Base-by-base conservation (phyloP, 179 eudicot species). In the Corrigiola litoralis region DNA sequence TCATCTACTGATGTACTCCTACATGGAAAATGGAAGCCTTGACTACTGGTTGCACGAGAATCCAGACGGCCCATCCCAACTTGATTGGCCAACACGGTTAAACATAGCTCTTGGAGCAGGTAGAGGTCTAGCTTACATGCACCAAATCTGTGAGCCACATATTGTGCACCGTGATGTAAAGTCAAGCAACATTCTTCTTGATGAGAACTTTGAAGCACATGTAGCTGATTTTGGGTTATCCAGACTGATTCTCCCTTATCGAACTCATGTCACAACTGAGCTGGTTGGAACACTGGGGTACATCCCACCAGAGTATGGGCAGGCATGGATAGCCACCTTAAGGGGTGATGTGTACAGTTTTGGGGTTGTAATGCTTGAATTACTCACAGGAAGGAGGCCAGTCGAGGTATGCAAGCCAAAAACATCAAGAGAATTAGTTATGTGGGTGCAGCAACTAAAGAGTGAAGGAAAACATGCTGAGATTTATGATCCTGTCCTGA, bases 21-120 rank as follows among this genome's bases (percentile, higher is more conserved):
- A 78, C 66, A 92, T 92, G 98, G 92, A 87, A 72, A 92, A 92
- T 41, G 95, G 98, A 71, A 92, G 97, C 73, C 82, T 92, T 48
- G 98, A 92, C 79, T 90, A 82, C 74, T 92, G 98, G 98, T 71
- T 92, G 73, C 98, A 92, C 46, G 98, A 92, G 79, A 90, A 77
- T 52, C 68, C 79, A 7, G 84, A 92, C 12, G 97, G 95, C 25
- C 84, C 92, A 47, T 61, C 78, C 67, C 83, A 74, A 57, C 95
- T 92, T 4, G 85, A 81, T 67, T 92, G 98, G 98, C 92, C 87
- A 42, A 77, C 80, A 28, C 76, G 98, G 57, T 75, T 92, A 32
- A 82, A 65, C 65, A 85, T 92, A 54, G 81, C 85, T 53, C 84
- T 71, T 25, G 98, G 95, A 36, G 81, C 90, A 42, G 80, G 95